Base-by-base conservation (phyloP, 768 basidiomycete genomes). In the Filobasidium floriforme region DNA sequence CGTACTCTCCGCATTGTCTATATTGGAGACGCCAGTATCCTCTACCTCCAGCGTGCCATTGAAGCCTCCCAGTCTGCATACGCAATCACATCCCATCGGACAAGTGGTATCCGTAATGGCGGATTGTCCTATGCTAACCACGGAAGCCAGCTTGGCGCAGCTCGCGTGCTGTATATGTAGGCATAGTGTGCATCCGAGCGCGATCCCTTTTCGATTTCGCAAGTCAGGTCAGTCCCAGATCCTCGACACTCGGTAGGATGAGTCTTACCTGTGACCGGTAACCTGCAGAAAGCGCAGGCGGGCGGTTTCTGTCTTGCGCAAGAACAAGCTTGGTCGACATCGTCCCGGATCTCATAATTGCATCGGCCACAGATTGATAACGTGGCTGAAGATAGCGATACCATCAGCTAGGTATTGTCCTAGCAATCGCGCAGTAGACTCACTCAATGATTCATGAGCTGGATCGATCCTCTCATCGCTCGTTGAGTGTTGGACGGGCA, bases 261-360 rank as follows among this genome's bases (percentile, higher is more conserved):
- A 24, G 1, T 62, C 74, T 68, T 29, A 77, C 77, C 75, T 71
- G 72, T 72, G 66, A 78, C 71, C 3, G 77, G 75, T 9, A 78
- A 61, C n/a, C 72, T 68, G 62, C 77, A 78, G 51, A 71, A 70
- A 5, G 74, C 59, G 62, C 77, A 78, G 15, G 70, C 10, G 7
- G 71, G 66, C 10, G 66, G 41, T 19, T 64, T 41, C 3, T 57
- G 60, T 24, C 66, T 46, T 62, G 71, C 71, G n/a, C 52, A 49
- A 14, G 66, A 28, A 57, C 73, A 75, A 3, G 66, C 68, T 64
- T 60, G 43, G 12, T 41, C 41, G 19, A 59, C 41, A 26, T 61
- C 61, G 43, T 44, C 28, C 22, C 40, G 24, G 43, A 62, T 60
- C 29, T 60, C 37, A n/a, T 60, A 43, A 22, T 22, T 59, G 40